Evolutionary conservation across 2,329 filamentous ascomycete species (phyloP), one percentile per base, ranked within the genome.

Genomic region (Parastagonospora nodorum): DNA sequence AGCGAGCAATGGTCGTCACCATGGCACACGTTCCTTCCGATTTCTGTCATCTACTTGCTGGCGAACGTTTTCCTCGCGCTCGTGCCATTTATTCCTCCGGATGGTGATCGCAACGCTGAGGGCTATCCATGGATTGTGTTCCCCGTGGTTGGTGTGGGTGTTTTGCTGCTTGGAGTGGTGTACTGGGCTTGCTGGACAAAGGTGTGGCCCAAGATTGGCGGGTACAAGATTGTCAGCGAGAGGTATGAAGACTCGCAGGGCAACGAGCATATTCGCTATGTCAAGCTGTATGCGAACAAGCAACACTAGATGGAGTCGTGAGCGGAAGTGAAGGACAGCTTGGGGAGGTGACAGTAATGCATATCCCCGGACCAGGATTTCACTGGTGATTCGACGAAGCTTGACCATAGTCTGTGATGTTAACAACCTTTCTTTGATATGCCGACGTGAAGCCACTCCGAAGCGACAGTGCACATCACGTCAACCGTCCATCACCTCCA

Each of bases 61-160:
- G 71, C 70, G 15, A 76, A 78, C 56, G 53, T 66, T 10, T 78
- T 79, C 59, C 65, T 79, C 24, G 67, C 77, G 0, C 45, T 77
- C 0, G 74, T 74, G 1, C 76, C 77, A 0, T 78, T 78, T 50
- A 66, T 79, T 36, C 66, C 68, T 16, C 76, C 76, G 2, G 67
- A 68, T 35, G 70, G 69, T 8, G 74, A 75, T 15, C 75, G 74
- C 59, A 75, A 75, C 24, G 72, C 72, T 8, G 73, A 74, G 0
- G 69, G 68, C 8, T 69, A 78, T 29, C 76, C 77, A 2, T 79
- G 77, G 61, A 78, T 75, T 60, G 69, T 78, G 2, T 77, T 74
- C 32, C 75, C 77, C 0, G 67, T 77, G 15, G 66, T 79, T 1
- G 76, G 76, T 14, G 73, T 79, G 11, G 65, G 64, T 11, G 69